Evolutionary conservation across 108 stramenopile genomes (phyloP).

Genomic region (Cyclotella sp.): DNA sequence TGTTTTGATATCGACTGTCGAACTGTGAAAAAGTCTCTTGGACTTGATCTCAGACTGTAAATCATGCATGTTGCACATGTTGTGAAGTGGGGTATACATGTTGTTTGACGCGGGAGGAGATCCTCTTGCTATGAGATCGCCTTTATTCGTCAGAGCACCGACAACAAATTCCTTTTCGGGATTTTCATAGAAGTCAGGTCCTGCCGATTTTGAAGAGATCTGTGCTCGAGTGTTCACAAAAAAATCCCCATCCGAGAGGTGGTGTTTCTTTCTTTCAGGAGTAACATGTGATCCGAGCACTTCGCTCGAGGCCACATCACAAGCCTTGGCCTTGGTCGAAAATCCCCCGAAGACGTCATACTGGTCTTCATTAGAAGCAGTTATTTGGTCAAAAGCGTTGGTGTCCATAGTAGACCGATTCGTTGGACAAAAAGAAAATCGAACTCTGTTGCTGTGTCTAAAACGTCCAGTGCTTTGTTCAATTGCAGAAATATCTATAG

Average conservation of each 20-base stretch:
- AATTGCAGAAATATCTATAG: neutral
- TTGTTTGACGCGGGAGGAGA: neutral
- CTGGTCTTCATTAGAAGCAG: neutral
- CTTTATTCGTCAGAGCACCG: neutral
- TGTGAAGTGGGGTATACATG: constrained; percentile 37
- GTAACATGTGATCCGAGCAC: neutral
- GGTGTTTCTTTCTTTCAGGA: neutral
- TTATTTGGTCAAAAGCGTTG: neutral
- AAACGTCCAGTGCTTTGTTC: constrained; percentile 6
- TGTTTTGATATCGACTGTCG: neutral
- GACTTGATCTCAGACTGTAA: constrained; percentile 46
- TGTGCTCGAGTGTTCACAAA: too few species aligned
- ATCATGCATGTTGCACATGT: constrained; percentile 1
- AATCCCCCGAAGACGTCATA: neutral
- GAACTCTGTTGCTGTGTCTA: constrained; percentile 7
- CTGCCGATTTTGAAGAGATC: too few species aligned
- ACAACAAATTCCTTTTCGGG: neutral
- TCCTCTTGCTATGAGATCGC: neutral
- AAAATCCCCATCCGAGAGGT: neutral
- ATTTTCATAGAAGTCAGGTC: too few species aligned
- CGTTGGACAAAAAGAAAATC: constrained; percentile 6
- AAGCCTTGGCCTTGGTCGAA: neutral
- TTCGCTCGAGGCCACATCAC: neutral
- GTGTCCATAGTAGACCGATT: neutral
- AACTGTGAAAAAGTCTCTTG: constrained; percentile 42